Evolutionary conservation across 345 rosid genomes (phyloP).

Genomic region (Lepidium sativum): DNA sequence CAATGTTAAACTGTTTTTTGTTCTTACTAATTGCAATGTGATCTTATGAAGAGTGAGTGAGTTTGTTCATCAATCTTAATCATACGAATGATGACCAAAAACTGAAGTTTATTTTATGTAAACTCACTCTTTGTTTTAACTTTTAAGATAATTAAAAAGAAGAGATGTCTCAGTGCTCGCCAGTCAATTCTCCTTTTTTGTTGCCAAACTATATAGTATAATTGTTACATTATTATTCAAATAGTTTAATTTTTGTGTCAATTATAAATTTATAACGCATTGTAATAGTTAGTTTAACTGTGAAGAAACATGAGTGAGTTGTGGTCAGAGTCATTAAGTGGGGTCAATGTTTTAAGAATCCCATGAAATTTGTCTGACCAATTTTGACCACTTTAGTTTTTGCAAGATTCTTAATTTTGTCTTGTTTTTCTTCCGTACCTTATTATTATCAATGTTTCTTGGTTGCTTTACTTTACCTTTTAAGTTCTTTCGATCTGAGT

Average conservation of each 20-base stretch:
- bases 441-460: not conserved
- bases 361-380: slow-evolving; percentile 18
- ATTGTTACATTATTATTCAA: not conserved
- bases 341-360: slow-evolving; percentile 29
- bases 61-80: slow-evolving; percentile 4
- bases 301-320: not conserved
- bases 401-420: not conserved
- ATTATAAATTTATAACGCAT: too few relatives aligned
- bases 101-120: not conserved
- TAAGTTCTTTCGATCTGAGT: not conserved
- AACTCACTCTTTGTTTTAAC: not conserved
- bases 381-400: slow-evolving; percentile 8
- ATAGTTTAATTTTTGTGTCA: too few relatives aligned
- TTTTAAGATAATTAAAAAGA: not conserved
- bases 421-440: not conserved
- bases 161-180: not conserved
- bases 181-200: not conserved
- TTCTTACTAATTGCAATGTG: not conserved
- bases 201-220: not conserved
- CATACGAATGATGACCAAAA: not conserved
- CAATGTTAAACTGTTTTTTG: not conserved
- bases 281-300: not conserved
- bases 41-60: not conserved
- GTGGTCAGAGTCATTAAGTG: not conserved
- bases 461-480: not conserved